phyloP scores from a whole-genome alignment of 2,329 filamentous ascomycete genomes.

The Bipolaris cookei region DNA sequence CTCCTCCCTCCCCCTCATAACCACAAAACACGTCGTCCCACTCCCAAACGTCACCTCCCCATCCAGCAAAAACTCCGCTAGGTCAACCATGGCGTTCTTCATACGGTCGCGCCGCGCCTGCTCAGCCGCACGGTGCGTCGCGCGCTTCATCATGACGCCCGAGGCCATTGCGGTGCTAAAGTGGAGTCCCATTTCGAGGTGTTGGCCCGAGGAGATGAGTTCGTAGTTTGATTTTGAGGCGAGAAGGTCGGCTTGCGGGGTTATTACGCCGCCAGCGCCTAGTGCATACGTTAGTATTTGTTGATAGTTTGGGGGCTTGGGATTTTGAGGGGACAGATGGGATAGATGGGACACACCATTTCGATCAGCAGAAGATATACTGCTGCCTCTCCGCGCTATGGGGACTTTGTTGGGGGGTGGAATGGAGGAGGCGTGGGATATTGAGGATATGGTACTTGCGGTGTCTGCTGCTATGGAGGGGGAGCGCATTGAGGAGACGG shows the following conservation, averaged over 20 bases:
- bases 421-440: conserved; percentile 33
- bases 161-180: conserved; percentile 44
- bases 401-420: conserved; percentile 33
- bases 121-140: conserved; percentile 40
- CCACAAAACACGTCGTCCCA: conserved; percentile 41
- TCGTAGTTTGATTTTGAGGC: conserved; percentile 42
- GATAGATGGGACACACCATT: conserved; percentile 32
- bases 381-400: conserved; percentile 31
- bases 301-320: background rate
- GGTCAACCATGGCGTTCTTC: conserved; percentile 42
- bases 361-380: conserved; percentile 29
- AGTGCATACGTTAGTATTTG: conserved; percentile 1
- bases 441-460: conserved; percentile 33
- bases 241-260: conserved; percentile 37
- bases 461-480: conserved; percentile 31
- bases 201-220: conserved; percentile 38
- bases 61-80: conserved; percentile 39
- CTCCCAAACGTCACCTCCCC: conserved; percentile 42
- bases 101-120: conserved; percentile 43
- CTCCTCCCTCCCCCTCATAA: conserved; percentile 29
- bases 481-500: conserved; percentile 26
- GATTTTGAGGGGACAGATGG: conserved; percentile 11
- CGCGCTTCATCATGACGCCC: conserved; percentile 44
- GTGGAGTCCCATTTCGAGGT: conserved; percentile 42
- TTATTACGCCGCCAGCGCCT: conserved; percentile 36